Base-by-base conservation (phyloP, 1,284 basidiomycete species). In the Pseudozyma sp. region DNA sequence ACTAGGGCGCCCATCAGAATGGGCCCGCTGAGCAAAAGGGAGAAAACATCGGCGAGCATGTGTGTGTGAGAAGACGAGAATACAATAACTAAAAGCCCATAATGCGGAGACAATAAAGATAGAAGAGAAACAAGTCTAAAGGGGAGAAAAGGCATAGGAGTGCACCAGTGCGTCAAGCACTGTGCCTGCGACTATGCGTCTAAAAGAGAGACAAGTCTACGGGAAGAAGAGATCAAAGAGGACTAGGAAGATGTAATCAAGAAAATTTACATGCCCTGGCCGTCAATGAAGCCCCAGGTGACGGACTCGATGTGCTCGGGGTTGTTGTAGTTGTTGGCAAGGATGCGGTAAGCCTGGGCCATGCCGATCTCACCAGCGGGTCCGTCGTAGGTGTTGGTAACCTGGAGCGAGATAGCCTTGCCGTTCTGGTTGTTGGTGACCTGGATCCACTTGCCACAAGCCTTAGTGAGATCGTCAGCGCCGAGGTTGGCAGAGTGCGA, bases 361-460 rank as follows among this genome's bases (percentile, higher is more conserved):
- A 78, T 52, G n/a, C 70, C 77, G 43, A 78, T 51, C 51, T 68
- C 58, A 47, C 64, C 71, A 45, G 65, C 64, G 13, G 59, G 52
- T 11, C 74, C 77, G 39, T 64, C 43, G 36, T 52, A 61, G 74
- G 57, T 73, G 57, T 65, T 69, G 67, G 63, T 60, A 31, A 78
- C 67, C 65, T 72, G 69, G 58, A 71, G 69, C 7, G 66, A 69
- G 70, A 78, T 55, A 66, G 69, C 54, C 72, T 78, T 78, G 69
- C 73, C 72, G 73, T 78, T 78, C 54, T 63, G 58, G 66, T 74
- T 66, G 73, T 78, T 78, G 66, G 70, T 70, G 58, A 76, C 52
- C 69, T 73, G 73, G 67, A 78, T 52, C 72, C 72, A 76, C 73
- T 76, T 76, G 72, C 76, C 76, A 58, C 76, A 78, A 48, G 73